A percentile compares a stretch with the other conserved stretches of the same genome.
phyloP scores from a whole-genome alignment of 176 grass and related monocot species.

The Zoysia japonica region DNA sequence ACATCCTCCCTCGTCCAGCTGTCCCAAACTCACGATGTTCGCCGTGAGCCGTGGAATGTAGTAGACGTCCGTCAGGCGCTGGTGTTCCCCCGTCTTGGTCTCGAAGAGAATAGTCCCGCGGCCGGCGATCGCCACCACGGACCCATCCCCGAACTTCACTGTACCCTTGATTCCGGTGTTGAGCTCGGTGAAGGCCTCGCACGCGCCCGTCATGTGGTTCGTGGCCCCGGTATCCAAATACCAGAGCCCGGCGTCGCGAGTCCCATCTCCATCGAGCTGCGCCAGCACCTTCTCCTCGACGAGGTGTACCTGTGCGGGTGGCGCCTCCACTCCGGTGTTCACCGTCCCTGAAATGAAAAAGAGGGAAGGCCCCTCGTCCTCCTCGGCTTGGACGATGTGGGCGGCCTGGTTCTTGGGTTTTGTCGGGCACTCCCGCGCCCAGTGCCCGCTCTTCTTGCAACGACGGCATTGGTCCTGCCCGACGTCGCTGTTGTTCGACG shows the following conservation, averaged over 20 bases:
- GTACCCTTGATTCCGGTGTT: background rate
- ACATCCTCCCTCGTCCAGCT: background rate
- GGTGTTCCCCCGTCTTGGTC: background rate
- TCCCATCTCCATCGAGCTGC: background rate
- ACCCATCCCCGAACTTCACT: background rate
- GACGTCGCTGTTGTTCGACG: background rate
- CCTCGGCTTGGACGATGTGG: background rate
- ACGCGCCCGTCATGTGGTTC: background rate
- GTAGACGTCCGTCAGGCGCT: background rate
- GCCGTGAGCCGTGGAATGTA: too few relatives aligned
- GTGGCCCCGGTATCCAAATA: background rate
- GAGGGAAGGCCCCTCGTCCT: background rate
- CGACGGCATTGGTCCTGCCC: background rate
- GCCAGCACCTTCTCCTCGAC: background rate
- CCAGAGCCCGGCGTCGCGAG: background rate
- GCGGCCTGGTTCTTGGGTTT: background rate
- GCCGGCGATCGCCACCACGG: background rate
- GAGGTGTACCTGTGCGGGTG: background rate
- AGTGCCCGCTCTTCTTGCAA: background rate
- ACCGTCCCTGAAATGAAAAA: background rate
- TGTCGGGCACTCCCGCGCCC: background rate
- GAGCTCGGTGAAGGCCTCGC: background rate
- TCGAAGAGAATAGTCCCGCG: background rate
- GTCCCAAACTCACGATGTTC: background rate
- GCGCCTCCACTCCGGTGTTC: too few relatives aligned